phyloP scores from a whole-genome alignment of 2,329 filamentous ascomycete genomes.

The Alternaria infectoria region DNA sequence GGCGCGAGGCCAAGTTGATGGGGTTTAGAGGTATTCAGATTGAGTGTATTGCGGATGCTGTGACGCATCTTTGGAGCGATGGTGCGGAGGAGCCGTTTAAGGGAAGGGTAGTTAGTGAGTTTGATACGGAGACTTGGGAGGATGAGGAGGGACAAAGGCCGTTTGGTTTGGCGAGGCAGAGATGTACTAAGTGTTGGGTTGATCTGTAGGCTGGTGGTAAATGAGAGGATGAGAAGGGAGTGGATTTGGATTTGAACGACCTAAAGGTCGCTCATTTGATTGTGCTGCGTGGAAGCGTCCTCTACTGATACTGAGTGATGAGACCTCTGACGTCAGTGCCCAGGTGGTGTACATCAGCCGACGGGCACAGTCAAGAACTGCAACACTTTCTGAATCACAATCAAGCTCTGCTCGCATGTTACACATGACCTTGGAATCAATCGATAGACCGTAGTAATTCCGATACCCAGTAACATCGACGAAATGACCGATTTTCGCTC shows the following conservation, averaged over 20 bases:
- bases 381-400: neutral
- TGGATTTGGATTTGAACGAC: neutral
- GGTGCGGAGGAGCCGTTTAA: constrained; percentile 32
- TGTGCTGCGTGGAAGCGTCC: neutral
- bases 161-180: constrained; percentile 35
- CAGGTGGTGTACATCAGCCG: neutral
- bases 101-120: constrained; percentile 26
- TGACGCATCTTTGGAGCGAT: constrained; percentile 38
- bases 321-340: neutral
- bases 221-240: neutral
- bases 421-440: neutral
- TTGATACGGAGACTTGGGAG: constrained; percentile 29
- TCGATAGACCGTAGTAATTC: neutral
- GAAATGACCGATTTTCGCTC: neutral
- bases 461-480: neutral
- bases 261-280: neutral
- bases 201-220: constrained; percentile 23
- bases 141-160: constrained; percentile 30
- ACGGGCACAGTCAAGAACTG: neutral
- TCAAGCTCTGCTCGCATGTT: neutral
- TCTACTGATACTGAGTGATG: neutral
- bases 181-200: constrained; percentile 32
- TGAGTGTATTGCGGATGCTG: constrained; percentile 40
- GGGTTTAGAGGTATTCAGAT: constrained; percentile 48
- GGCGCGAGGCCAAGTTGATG: constrained; percentile 42